phyloP scores from a whole-genome alignment of 2,329 filamentous ascomycete species.

The Harringtonia aguacate region DNA sequence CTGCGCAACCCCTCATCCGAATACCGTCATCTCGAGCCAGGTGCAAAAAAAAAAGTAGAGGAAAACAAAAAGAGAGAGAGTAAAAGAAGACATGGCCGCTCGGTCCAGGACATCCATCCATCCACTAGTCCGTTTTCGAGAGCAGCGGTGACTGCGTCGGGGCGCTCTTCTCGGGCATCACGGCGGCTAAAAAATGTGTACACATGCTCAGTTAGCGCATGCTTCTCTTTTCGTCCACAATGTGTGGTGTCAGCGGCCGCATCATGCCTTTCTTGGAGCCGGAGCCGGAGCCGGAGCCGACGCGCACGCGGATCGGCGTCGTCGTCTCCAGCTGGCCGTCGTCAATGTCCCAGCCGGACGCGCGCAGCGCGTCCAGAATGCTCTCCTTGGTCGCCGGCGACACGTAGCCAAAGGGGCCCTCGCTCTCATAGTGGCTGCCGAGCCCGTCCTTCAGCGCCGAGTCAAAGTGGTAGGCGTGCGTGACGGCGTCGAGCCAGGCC shows the following conservation, averaged over 20 bases:
- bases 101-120: background rate
- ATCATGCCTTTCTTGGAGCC: conserved; percentile 18
- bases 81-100: background rate
- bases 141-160: background rate
- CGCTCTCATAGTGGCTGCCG: conserved; percentile 24
- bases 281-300: too few species aligned
- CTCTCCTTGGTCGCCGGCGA: conserved; percentile 22
- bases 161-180: background rate
- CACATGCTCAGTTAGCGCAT: background rate
- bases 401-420: conserved; percentile 32
- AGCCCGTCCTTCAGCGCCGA: conserved; percentile 24
- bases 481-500: conserved; percentile 30
- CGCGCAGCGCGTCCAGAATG: conserved; percentile 25
- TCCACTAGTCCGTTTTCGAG: background rate
- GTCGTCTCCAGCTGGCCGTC: conserved; percentile 56
- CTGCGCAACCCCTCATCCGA: too few species aligned
- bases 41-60: background rate
- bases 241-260: background rate
- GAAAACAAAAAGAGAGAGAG: background rate
- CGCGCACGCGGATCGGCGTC: conserved; percentile 31
- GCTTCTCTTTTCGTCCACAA: background rate
- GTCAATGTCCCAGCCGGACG: conserved; percentile 55
- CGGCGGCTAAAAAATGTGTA: background rate
- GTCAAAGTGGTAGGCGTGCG: conserved; percentile 27
- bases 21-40: too few species aligned